Base-by-base conservation (phyloP, 2,329 filamentous ascomycete genomes). In the Simplicillium aogashimaense region DNA sequence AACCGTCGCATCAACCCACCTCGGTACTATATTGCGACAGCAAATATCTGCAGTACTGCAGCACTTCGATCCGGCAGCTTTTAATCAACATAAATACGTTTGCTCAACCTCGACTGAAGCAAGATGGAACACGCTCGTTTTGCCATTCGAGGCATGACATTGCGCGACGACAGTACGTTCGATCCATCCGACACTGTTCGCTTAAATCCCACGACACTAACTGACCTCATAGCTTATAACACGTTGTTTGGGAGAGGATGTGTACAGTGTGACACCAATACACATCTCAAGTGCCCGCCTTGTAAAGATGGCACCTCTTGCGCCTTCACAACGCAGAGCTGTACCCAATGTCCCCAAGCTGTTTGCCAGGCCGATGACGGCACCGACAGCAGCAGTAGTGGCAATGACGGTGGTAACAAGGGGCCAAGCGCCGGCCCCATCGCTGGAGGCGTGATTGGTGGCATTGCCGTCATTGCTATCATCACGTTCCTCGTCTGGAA, bases 371-470 rank as follows among this genome's bases (percentile, higher is more conserved):
- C 50, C 30, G 56, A 61, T 34, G 53, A 53, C 36, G 15, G 52
- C 48, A 34, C 39, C 43, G 15, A 39, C 32, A 36, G 42, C 46
- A 17, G 40, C 43, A 33, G 40, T 44, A 44, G 48, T 40, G 42
- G 37, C 25, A 40, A 31, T 12, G 41, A 35, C 30, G 54, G 53
- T 15, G 38, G 38, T 14, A 54, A 53, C 30, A 64, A 65, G 10
- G 71, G 75, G 7, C 75, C 83, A 7, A 89, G 86, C 50, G 69
- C 82, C 2, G 89, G 89, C 33, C 86, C 86, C 29, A 95, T 98
- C 48, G 90, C 84, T 2, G 92, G 92, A 48, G 90, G 90, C 48
- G 88, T 95, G 9, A 67, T 97, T 34, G 92, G 88, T 47, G 92
- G 88, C 49, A 60, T 97, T 12, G 72, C 73, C n/a, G 71, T 80